Percentiles rank a stretch among this genome's conserved stretches.
Evolutionary conservation across 805 yeast species (phyloP).

Genomic region (Cyberlindnera americana): DNA sequence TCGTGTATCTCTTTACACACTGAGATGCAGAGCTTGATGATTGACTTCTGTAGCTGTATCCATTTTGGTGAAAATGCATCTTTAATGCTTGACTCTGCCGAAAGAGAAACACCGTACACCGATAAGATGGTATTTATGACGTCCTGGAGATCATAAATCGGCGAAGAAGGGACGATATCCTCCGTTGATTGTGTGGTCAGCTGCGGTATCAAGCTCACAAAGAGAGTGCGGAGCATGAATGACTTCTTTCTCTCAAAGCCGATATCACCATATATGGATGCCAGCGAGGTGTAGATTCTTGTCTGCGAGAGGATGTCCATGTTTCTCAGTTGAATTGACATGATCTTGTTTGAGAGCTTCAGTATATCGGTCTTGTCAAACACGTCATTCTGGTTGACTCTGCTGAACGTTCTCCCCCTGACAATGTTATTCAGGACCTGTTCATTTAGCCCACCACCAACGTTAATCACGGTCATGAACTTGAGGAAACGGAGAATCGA

Average conservation of each 20-base stretch:
- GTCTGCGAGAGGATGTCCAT: slow-evolving; percentile 53
- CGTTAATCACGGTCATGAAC: slow-evolving; percentile 50
- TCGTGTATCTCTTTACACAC: slow-evolving; percentile 53
- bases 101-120: slow-evolving; percentile 50
- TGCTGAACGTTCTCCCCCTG: slow-evolving; percentile 31
- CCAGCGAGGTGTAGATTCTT: slow-evolving; percentile 60
- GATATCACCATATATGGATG: slow-evolving; percentile 58
- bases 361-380: slow-evolving; percentile 43
- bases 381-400: slow-evolving; percentile 6
- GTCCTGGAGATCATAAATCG: slow-evolving; percentile 32
- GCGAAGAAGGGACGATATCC: not conserved
- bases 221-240: slow-evolving; percentile 61
- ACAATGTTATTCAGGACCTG: slow-evolving; percentile 44
- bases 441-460: slow-evolving; percentile 46
- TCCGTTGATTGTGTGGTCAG: slow-evolving; percentile 15
- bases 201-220: slow-evolving; percentile 48
- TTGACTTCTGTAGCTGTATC: slow-evolving; percentile 53
- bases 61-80: slow-evolving; percentile 41
- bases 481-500: slow-evolving; percentile 60
- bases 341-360: slow-evolving; percentile 42
- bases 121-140: slow-evolving; percentile 47
- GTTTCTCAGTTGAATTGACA: slow-evolving; percentile 40
- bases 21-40: slow-evolving; percentile 47
- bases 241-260: slow-evolving; percentile 65
- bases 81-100: slow-evolving; percentile 30